Base-by-base conservation (phyloP, 108 stramenopile genomes). In the Cyclotella cryptica region DNA sequence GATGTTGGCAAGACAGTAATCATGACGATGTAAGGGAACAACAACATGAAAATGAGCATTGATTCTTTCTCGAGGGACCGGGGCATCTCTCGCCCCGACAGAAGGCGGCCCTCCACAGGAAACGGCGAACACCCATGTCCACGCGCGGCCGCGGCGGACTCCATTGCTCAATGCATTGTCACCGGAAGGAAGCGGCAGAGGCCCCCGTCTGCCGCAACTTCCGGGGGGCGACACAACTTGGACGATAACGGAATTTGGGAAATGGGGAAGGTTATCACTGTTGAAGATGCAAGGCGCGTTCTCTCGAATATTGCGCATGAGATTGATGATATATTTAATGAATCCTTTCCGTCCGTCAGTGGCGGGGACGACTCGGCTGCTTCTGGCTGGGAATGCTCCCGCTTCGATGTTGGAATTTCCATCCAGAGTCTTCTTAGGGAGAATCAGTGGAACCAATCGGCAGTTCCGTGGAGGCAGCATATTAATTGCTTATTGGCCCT, bases 261-360 rank as follows among this genome's bases (percentile, higher is more conserved):
- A 35, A 35, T 6, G 4, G 35, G 35, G 35, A 35, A 35, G 2
- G 35, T 35, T 35, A 6, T 35, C 35, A 35, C 35, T 35, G 27
- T 3, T 3, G 40, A 41, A n/a, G 62, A 63, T n/a, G 62, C 12
- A 41, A 10, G 26, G 15, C 62, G 21, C 28, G 1, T 41, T 15
- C 39, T 63, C 3, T 63, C 29, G 30, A n/a, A 35, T 15, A 1
- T 35, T n/a, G 62, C 62, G 1, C 15, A 3, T 41, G 62, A 63
- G 26, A 41, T 63, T 40, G 62, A 63, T 63, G 62, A 40, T 35
- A 63, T 63, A 10, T 63, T 63, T 41, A 11, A 41, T 39, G n/a
- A 39, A 41, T 41, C 39, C 10, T 63, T 63, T 14, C 40, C 62
- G 4, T 2, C 35, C 62, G 40, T 15, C 14, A 63, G 24, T 24